Base-by-base conservation (phyloP, 352 stramenopile genomes). In the Phytophthora citrophthora region DNA sequence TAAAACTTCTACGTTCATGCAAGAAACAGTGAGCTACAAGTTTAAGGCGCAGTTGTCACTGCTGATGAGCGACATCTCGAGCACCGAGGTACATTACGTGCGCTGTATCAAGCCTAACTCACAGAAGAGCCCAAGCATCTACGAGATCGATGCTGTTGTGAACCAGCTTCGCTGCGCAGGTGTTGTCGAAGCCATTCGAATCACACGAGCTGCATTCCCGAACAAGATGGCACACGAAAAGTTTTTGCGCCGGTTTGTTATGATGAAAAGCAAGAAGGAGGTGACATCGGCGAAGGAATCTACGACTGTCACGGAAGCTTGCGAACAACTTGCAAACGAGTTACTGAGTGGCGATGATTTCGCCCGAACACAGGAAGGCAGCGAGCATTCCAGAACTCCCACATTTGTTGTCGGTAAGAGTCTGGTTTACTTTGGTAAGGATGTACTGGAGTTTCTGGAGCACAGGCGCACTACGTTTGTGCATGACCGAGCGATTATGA, bases 181-280 rank as follows among this genome's bases (percentile, higher is more conserved):
- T 58, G 89, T 97, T 20, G 86, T 97, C 31, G 89, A 97, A 72
- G 91, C 91, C 1, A 96, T 97, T 46, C 88, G 91, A 20, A 97
- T 97, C 54, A 95, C 87, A 43, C 83, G 91, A 18, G 83, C 88
- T 1, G 86, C 91, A 1, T 97, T 96, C 62, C 91, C 91, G 3
- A 97, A 97, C 82, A 98, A 99, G 49, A 89, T 99, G 66, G 79
- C 79, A 24, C 97, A 99, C 72, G 75, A 96, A 55, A 90, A 90
- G 43, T 96, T 94, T 55, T 61, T 96, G 4, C 79, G 81, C 23
- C 83, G 88, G 16, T 96, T 96, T 61, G 83, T 94, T 23, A 70
- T 93, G 48, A 79, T 95, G 70, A 83, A 76, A 57, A 76, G 70
- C 39, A 74, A 61, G 11, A 76, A 74, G 52, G 43, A 40, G 23